phyloP scores from a whole-genome alignment of 2,329 filamentous ascomycete genomes.

The Venturia asperata region DNA sequence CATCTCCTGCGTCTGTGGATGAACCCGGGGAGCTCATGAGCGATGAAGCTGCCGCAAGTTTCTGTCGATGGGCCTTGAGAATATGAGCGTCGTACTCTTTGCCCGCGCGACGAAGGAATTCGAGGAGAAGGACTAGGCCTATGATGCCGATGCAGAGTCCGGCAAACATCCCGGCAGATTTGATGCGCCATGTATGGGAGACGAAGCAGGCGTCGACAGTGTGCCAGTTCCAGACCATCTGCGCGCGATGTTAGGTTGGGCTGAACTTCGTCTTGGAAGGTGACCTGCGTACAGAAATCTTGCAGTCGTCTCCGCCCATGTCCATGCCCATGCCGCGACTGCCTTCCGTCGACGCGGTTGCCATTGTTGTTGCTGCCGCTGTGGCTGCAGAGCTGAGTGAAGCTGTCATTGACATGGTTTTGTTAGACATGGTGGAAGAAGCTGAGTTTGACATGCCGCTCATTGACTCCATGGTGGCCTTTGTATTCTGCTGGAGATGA shows the following conservation, averaged over 20 bases:
- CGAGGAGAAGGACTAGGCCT: conserved; percentile 64
- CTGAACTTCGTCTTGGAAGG: neutral
- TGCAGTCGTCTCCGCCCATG: conserved; percentile 29
- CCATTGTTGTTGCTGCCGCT: neutral
- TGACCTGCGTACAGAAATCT: conserved; percentile 31
- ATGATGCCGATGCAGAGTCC: conserved; percentile 73
- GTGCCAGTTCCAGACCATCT: conserved; percentile 81
- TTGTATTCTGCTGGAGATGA: too few relatives aligned
- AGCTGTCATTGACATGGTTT: conserved; percentile 15
- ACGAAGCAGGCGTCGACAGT: conserved; percentile 67
- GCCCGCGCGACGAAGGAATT: conserved; percentile 61
- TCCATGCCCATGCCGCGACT: conserved; percentile 20
- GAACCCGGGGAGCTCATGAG: neutral
- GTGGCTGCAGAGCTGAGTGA: neutral
- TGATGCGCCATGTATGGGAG: conserved; percentile 61
- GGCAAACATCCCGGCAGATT: conserved; percentile 63
- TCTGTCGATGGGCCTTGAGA: conserved; percentile 44
- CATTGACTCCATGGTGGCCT: neutral
- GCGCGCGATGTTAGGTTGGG: neutral
- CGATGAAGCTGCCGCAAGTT: neutral
- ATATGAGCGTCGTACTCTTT: conserved; percentile 68
- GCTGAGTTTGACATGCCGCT: conserved; percentile 10
- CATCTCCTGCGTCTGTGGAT: neutral
- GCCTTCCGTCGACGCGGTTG: neutral
- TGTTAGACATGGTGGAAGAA: neutral